These are phyloP conservation scores for Arabidopsis thaliana DNA, from an alignment of 345 rosid genomes.

Conservation along the genomic window TAIR10.1 NC_003076.8:16308501-16309000, in stretches of 20 bases:
- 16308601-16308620: background rate
- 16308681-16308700: background rate
- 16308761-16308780: background rate
- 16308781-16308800: background rate
- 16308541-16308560: background rate
- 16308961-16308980: background rate
- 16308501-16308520: background rate
- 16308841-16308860: background rate
- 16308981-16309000: background rate
- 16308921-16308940: too few relatives aligned
- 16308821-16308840: background rate
- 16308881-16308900: background rate
- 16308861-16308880: background rate
- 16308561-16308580: background rate
- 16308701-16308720: background rate
- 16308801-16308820: background rate
- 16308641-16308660: background rate
- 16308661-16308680: background rate
- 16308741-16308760: background rate
- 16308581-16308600: background rate
- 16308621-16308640: background rate
- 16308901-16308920: background rate
- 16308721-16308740: background rate
- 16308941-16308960: background rate
- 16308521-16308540: too few relatives aligned